These are phyloP conservation scores for Podospora appendiculata DNA, from an alignment of 495 filamentous ascomycete genomes.

Conservation along the genomic window DNA sequence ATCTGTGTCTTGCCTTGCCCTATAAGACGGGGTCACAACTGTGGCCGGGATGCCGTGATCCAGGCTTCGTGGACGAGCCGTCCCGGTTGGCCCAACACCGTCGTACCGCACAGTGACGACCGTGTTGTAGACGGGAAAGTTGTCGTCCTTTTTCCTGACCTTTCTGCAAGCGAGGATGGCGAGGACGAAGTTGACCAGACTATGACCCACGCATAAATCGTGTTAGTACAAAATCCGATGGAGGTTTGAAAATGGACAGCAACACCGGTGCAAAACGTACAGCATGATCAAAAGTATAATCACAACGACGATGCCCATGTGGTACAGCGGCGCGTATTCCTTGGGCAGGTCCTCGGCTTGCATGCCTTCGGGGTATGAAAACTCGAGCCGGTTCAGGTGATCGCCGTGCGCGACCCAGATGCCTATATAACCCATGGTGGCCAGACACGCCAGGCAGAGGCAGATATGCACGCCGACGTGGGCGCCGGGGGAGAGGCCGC, in stretches of 20 bases:
- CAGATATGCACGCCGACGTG: slow-evolving; percentile 30
- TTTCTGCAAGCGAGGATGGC: slow-evolving; percentile 14
- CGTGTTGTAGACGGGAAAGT: not conserved
- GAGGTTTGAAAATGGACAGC: not conserved
- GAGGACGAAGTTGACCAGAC: slow-evolving; percentile 13
- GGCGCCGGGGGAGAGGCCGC: slow-evolving; percentile 28
- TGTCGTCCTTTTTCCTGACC: slow-evolving; percentile 10
- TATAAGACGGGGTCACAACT: not conserved
- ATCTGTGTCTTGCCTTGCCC: too few relatives aligned
- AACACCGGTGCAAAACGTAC: slow-evolving; percentile 1
- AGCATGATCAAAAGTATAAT: slow-evolving; percentile 4
- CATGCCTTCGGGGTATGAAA: slow-evolving; percentile 1
- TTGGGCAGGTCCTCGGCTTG: not conserved
- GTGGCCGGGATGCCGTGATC: not conserved
- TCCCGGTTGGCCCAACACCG: slow-evolving; percentile 14
- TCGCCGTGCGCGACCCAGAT: slow-evolving; percentile 16
- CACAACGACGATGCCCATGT: slow-evolving; percentile 14
- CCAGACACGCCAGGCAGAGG: slow-evolving; percentile 24
- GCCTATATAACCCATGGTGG: slow-evolving; percentile 15
- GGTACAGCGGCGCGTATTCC: slow-evolving; percentile 9
- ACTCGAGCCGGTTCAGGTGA: not conserved
- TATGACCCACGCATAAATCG: not conserved
- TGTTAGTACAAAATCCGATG: not conserved
- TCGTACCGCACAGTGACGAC: slow-evolving; percentile 14
- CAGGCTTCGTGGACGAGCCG: slow-evolving; percentile 9